Evolutionary conservation across 2,329 filamentous ascomycete species (phyloP).

Genomic region (Lachnellula subtilissima): DNA sequence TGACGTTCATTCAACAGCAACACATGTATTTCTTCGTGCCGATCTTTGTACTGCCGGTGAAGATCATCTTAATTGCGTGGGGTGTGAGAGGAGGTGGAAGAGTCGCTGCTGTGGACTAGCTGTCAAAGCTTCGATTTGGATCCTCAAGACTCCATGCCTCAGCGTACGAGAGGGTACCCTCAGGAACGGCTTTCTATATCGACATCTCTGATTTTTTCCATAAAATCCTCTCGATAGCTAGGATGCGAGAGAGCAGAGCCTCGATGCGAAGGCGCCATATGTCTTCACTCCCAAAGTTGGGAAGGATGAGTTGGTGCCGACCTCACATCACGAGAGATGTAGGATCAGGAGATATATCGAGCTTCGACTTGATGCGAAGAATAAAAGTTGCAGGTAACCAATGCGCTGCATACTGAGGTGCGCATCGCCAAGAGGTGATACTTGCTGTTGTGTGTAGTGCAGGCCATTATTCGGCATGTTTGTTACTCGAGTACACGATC

Average conservation of each 20-base stretch:
- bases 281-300: conserved; percentile 50
- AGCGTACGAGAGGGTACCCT: conserved; percentile 66
- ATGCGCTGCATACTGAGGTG: conserved; percentile 54
- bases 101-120: not conserved
- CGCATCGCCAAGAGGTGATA: conserved; percentile 42
- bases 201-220: conserved; percentile 68
- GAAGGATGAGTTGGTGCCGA: conserved; percentile 55
- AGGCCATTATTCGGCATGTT: conserved; percentile 34
- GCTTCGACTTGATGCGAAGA: conserved; percentile 43
- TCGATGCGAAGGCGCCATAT: conserved; percentile 12
- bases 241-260: conserved; percentile 40
- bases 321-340: conserved; percentile 42
- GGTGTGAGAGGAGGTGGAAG: no score
- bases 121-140: conserved; percentile 46
- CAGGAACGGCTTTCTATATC: conserved; percentile 75
- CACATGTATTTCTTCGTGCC: no score
- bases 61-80: no score
- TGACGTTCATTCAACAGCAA: no score
- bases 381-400: conserved; percentile 36
- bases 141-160: conserved; percentile 70
- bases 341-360: conserved; percentile 44
- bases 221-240: conserved; percentile 57
- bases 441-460: conserved; percentile 34
- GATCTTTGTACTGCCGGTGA: no score
- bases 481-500: not conserved